Conservation (phyloP, 352 stramenopile genomes). For the Saprolegnia diclina region DNA sequence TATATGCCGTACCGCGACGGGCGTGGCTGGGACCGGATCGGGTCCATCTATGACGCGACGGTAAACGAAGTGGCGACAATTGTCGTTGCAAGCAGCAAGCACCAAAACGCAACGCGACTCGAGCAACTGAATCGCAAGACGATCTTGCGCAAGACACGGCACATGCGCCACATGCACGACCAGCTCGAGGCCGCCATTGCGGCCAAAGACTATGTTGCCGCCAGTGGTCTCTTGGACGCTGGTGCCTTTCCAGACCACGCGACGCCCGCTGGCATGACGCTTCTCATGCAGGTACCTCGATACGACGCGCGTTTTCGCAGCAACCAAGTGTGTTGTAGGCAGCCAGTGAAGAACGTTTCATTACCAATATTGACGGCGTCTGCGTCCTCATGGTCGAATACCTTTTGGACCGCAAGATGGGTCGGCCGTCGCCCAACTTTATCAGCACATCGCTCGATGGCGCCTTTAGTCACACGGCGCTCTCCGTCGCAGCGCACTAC, state of each 20-base stretch:
- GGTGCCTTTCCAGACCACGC: conserved; percentile 66
- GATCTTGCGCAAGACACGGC: conserved; percentile 40
- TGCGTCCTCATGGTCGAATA: conserved; percentile 54
- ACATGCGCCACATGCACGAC: conserved; percentile 41
- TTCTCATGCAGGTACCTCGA: conserved; percentile 14
- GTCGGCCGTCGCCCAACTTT: conserved; percentile 54
- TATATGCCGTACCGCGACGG: conserved; percentile 34
- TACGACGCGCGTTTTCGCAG: neutral
- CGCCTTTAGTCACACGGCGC: conserved; percentile 33
- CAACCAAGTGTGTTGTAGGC: conserved; percentile 37
- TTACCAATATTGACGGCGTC: conserved; percentile 45
- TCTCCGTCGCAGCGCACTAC: conserved; percentile 41
- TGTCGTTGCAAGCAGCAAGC: conserved; percentile 29
- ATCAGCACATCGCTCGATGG: conserved; percentile 39
- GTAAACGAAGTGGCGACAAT: conserved; percentile 32
- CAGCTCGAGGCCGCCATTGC: conserved; percentile 45
- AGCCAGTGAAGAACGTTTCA: conserved; percentile 52
- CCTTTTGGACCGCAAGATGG: conserved; percentile 45
- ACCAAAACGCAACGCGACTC: conserved; percentile 28
- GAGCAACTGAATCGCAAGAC: conserved; percentile 44
- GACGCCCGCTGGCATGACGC: conserved; percentile 39
- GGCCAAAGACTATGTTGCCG: conserved; percentile 36
- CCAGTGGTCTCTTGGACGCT: conserved; percentile 42
- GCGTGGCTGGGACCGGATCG: conserved; percentile 34
- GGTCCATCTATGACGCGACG: conserved; percentile 40